Base-by-base conservation (phyloP, 1,284 basidiomycete species). In the Sanghuangporus baumii region DNA sequence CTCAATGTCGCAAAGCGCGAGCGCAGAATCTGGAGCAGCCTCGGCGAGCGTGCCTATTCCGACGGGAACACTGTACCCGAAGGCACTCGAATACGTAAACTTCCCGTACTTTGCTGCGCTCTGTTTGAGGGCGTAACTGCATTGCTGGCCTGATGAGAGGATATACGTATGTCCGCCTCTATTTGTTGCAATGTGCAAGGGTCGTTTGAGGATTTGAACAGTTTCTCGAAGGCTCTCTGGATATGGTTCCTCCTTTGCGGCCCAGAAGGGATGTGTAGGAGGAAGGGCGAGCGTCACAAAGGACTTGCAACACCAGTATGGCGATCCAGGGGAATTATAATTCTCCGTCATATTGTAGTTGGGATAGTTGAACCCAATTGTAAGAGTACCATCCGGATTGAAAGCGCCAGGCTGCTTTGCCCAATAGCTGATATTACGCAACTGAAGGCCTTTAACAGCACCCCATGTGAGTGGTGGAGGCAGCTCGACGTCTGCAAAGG, bases 291-390 rank as follows among this genome's bases (percentile, higher is more conserved):
- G 81, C 4, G 85, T 75, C 47, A 87, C 78, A 73, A 91, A 91
- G 0, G 88, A 85, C 69, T 91, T 90, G 78, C 87, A 91, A 69
- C 85, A 88, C 89, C 89, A 91, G 73, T 91, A 93, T 0, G 87
- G 86, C n/a, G 87, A 89, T 58, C 88, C 88, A 1, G 88, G 87
- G 0, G 87, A 89, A 71, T 90, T 91, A 75, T 92, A 91, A 74
- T 88, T 90, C 71, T 91, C 84, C 14, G 86, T 87, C 77, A 90
- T 84, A 70, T 86, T 87, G 72, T 84, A 84, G 69, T 90, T 90
- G 23, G 88, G 87, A 69, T 89, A 91, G 61, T 77, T 76, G 70
- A 81, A 93, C 2, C 89, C 89, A 67, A 93, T 87, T 6, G 87
- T 91, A 57, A 91, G 75, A 0, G 87, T 89, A 6, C 88, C 86